Evolutionary conservation across 1,139 yeast genomes (phyloP).

Genomic region (Debaryomyces subglobosus): DNA sequence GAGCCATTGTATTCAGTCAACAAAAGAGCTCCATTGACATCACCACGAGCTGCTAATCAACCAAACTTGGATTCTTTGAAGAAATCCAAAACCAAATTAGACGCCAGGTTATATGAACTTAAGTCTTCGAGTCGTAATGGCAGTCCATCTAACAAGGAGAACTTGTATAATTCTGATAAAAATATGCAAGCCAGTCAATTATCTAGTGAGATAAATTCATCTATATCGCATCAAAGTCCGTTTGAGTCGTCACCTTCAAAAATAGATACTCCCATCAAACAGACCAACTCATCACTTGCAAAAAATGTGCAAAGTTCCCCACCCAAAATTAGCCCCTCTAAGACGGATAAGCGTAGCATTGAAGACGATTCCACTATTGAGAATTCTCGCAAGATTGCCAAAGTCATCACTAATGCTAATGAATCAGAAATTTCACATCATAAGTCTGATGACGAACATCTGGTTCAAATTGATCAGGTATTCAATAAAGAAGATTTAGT

Average conservation of each 20-base stretch:
- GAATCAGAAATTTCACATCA: constrained; percentile 11
- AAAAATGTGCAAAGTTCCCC: constrained; percentile 6
- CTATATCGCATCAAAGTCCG: constrained; percentile 13
- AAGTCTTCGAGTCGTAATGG: constrained; percentile 5
- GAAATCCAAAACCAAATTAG: constrained; percentile 20
- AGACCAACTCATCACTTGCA: background rate
- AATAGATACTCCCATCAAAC: constrained; percentile 4
- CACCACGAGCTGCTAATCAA: constrained; percentile 34
- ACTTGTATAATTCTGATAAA: constrained; percentile 2
- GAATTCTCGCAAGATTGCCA: constrained; percentile 23
- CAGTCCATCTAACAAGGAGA: constrained; percentile 19
- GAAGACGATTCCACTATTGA: constrained; percentile 19
- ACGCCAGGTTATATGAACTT: constrained; percentile 15
- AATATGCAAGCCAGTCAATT: background rate
- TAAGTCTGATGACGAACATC: constrained; percentile 15
- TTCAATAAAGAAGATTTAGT: constrained; percentile 31
- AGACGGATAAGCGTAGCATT: constrained; percentile 6
- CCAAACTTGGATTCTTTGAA: constrained; percentile 22
- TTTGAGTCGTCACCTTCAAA: constrained; percentile 21
- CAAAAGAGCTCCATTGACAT: constrained; percentile 38
- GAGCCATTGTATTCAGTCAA: constrained; percentile 9
- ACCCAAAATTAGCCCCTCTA: constrained; percentile 13
- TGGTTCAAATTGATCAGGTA: constrained; percentile 26
- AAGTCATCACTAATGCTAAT: constrained; percentile 25
- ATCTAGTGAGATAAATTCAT: constrained; percentile 6